A percentile compares a stretch with the other conserved stretches of the same genome.
These are phyloP conservation scores for Pythium chondricola DNA, from an alignment of 352 stramenopile genomes.

Conservation along the genomic window DNA sequence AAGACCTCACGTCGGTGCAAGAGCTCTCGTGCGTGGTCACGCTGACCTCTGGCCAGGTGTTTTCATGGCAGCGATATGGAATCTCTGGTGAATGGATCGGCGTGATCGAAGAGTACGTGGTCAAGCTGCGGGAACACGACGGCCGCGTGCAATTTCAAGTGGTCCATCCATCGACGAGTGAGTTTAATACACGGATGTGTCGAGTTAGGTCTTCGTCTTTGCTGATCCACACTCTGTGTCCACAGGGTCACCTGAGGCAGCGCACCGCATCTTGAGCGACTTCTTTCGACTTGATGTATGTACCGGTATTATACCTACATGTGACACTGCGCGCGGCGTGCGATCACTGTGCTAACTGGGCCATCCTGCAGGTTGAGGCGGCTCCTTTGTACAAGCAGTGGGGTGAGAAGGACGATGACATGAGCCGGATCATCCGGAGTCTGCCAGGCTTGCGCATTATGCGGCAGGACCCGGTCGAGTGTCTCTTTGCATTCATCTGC, in stretches of 20 bases:
- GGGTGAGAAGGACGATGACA: constrained; percentile 37
- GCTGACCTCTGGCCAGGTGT: constrained; percentile 24
- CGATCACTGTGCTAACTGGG: neutral
- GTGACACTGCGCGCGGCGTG: neutral
- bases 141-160: constrained; percentile 16
- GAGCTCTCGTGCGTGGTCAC: constrained; percentile 23
- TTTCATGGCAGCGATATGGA: constrained; percentile 21
- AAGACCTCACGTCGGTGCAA: constrained; percentile 9
- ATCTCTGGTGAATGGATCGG: constrained; percentile 10
- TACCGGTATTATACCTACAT: neutral
- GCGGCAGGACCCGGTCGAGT: constrained; percentile 90
- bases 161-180: constrained; percentile 14
- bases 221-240: no score
- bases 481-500: constrained; percentile 93
- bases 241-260: constrained; percentile 2
- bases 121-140: constrained; percentile 16
- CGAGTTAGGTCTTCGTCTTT: no score
- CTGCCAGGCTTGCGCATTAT: constrained; percentile 85
- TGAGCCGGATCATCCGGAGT: constrained; percentile 51
- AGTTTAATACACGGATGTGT: no score
- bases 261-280: constrained; percentile 3
- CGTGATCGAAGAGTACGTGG: constrained; percentile 17
- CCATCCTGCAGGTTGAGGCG: constrained; percentile 20
- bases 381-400: constrained; percentile 32
- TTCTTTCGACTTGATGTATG: constrained; percentile 23